These are phyloP conservation scores for Loxodes magnus DNA, from an alignment of 73 alveolate species.

Conservation along the genomic window DNA sequence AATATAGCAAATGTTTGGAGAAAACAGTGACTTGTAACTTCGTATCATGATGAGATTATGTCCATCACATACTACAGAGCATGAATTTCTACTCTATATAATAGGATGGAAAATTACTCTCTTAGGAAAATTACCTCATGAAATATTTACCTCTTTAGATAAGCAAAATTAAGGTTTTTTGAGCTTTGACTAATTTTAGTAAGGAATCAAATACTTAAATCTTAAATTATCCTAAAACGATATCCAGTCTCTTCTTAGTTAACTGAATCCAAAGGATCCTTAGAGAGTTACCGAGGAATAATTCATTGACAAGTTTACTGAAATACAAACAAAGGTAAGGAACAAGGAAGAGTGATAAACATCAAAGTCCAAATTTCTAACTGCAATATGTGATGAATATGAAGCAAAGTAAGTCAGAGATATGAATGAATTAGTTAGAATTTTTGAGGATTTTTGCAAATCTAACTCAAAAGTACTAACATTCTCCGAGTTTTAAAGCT, in stretches of 20 bases:
- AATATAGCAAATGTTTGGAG: background rate
- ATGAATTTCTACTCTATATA: background rate
- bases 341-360: background rate
- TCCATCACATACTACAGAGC: background rate
- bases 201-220: background rate
- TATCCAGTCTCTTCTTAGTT: background rate
- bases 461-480: background rate
- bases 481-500: background rate
- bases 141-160: background rate
- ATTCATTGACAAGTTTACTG: background rate
- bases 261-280: background rate
- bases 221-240: background rate
- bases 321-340: background rate
- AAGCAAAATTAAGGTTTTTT: background rate
- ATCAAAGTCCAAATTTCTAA: background rate
- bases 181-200: background rate
- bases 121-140: background rate
- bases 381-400: slow-evolving; percentile 3
- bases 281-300: background rate
- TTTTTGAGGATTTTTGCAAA: background rate
- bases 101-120: background rate
- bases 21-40: background rate
- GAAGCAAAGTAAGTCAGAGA: slow-evolving; percentile 1
- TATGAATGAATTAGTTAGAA: background rate
- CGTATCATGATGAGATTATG: background rate